Percentiles rank a stretch among this genome's conserved stretches.
These are phyloP conservation scores for Pythium aphanidermatum DNA, from an alignment of 352 stramenopile species.

Conservation along the genomic window DNA sequence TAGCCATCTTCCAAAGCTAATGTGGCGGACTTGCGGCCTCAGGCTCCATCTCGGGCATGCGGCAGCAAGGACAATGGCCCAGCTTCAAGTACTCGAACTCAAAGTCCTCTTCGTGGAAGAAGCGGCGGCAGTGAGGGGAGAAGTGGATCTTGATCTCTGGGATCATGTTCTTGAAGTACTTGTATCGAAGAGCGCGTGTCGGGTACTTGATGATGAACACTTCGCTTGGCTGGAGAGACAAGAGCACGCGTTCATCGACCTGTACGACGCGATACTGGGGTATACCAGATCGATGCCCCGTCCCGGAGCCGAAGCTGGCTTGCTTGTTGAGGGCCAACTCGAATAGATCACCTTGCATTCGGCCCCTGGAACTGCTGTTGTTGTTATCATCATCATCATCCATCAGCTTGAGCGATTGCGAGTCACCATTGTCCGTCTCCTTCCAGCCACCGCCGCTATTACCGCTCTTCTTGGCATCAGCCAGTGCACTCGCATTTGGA, in stretches of 20 bases:
- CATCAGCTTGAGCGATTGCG: conserved; percentile 77
- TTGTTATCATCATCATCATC: conserved; percentile 44
- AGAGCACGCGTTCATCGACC: conserved; percentile 67
- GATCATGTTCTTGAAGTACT: conserved; percentile 93
- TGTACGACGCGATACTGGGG: conserved; percentile 70
- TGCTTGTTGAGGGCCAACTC: conserved; percentile 86
- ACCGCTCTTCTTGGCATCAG: conserved; percentile 14
- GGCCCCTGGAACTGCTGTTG: conserved; percentile 25
- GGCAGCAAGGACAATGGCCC: conserved; percentile 86
- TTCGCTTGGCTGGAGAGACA: conserved; percentile 67
- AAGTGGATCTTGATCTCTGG: conserved; percentile 90
- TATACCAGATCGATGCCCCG: conserved; percentile 40
- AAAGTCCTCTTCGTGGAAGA: conserved; percentile 96
- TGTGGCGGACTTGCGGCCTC: neutral
- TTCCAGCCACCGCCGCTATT: conserved; percentile 38
- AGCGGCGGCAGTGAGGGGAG: conserved; percentile 85
- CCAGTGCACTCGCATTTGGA: conserved; percentile 26
- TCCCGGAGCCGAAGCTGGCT: conserved; percentile 36
- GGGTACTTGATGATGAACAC: conserved; percentile 86
- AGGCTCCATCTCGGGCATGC: conserved; percentile 44
- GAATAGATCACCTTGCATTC: conserved; percentile 49
- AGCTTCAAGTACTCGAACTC: conserved; percentile 91
- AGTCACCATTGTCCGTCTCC: conserved; percentile 54
- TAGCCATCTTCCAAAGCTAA: neutral
- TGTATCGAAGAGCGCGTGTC: conserved; percentile 39